Evolutionary conservation across 208 protist genomes (phyloP), one percentile per base, ranked within the genome.

Genomic region (Wallacemonas sp.): DNA sequence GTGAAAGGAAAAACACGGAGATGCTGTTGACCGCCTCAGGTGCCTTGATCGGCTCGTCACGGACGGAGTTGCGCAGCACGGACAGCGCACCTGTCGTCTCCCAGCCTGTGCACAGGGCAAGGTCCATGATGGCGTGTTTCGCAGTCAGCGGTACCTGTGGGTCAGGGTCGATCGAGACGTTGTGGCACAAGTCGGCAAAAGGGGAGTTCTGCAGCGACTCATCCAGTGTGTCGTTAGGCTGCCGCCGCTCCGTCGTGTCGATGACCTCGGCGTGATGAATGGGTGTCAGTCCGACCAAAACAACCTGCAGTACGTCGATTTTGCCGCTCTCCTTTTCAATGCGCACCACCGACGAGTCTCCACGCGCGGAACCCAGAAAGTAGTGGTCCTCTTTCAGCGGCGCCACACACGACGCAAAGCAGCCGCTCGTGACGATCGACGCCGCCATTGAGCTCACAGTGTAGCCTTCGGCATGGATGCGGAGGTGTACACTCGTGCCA

Each of bases 21-120:
- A 87, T 67, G 24, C 82, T 85, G 73, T 93, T 87, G 1, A 95
- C 68, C 15, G 76, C 76, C 67, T 89, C 79, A 9, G 73, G 65
- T 3, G 76, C 80, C 24, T 54, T 63, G 13, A 89, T 73, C 2
- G 89, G 65, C n/a, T 66, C 63, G 41, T 85, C 74, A 6, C 90
- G 81, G 6, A 93, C 62, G 6, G 87, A 88, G 29, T 88, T 73
- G 1, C 90, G 84, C 52, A 90, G 63, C 24, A 94, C 61, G 50
- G 66, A 83, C 30, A 94, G 48, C 6, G 75, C 67, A 29, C 90
- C 85, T 2, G 73, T 58, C 9, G 66, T 63, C 9, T 77, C 83
- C 17, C 33, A 60, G 42, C 87, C 90, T 13, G 78, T 75, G 62
- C 82, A 89, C 8, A 91, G 29, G 2, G 71, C 85, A 9, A 95